Evolutionary conservation across 495 filamentous ascomycete species (phyloP).

Genomic region (Talaromyces thailandensis): DNA sequence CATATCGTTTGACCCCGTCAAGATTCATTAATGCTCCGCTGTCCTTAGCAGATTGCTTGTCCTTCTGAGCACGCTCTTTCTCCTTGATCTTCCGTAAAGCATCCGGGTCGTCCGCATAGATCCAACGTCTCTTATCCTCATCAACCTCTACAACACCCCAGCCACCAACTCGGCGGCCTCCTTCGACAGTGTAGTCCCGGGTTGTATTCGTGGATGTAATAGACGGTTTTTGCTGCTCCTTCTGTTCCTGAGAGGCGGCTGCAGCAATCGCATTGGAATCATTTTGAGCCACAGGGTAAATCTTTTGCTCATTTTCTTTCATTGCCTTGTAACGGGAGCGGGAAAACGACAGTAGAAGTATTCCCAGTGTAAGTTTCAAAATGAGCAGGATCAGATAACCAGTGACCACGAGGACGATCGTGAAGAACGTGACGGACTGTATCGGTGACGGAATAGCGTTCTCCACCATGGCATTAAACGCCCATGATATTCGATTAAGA

Average conservation of each 20-base stretch:
- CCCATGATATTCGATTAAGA: constrained; percentile 23
- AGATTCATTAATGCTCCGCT: constrained; percentile 45
- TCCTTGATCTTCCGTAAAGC: constrained; percentile 59
- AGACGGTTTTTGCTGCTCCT: neutral
- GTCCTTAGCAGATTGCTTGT: constrained; percentile 44
- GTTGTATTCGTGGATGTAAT: constrained; percentile 9
- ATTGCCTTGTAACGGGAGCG: constrained; percentile 70
- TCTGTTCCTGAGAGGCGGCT: neutral
- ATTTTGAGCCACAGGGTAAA: constrained; percentile 15
- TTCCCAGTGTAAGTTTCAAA: constrained; percentile 75
- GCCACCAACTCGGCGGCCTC: constrained; percentile 64
- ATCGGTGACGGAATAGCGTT: constrained; percentile 37
- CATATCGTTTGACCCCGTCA: constrained; percentile 70
- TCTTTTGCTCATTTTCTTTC: constrained; percentile 58
- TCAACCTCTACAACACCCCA: constrained; percentile 81
- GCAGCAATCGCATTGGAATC: neutral
- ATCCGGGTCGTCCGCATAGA: constrained; percentile 78
- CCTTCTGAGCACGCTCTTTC: constrained; percentile 50
- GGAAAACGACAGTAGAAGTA: constrained; percentile 66
- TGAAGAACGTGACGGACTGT: constrained; percentile 40
- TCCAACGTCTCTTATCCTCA: constrained; percentile 77
- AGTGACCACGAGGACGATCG: constrained; percentile 69
- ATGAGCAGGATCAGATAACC: constrained; percentile 69
- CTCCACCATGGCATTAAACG: constrained; percentile 30
- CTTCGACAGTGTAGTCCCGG: constrained; percentile 51